phyloP scores from a whole-genome alignment of 768 basidiomycete genomes.

The Leccinum longicurvipes region DNA sequence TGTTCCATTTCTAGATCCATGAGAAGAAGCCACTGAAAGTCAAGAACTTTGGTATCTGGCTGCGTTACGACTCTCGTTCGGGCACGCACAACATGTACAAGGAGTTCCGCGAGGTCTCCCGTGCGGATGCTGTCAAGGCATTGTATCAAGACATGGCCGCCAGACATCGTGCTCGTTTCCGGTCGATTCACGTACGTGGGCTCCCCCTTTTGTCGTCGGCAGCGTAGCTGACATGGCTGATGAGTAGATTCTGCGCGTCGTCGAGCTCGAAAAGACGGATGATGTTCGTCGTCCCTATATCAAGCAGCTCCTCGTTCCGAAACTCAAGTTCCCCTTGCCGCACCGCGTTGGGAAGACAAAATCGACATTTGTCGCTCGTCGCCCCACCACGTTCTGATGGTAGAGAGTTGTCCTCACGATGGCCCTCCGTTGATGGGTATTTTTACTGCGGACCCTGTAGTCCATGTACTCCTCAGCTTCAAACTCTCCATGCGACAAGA shows the following conservation, averaged over 20 bases:
- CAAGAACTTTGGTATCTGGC: constrained; percentile 99
- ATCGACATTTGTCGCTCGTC: constrained; percentile 76
- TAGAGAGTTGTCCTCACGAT: neutral
- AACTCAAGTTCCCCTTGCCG: constrained; percentile 96
- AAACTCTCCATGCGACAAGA: constrained; percentile 15
- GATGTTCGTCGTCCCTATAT: constrained; percentile 97
- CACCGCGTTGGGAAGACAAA: constrained; percentile 79
- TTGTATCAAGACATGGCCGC: constrained; percentile 99
- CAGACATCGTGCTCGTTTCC: constrained; percentile 97
- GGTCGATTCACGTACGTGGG: constrained; percentile 86
- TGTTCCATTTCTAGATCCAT: constrained; percentile 65
- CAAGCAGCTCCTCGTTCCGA: constrained; percentile 88
- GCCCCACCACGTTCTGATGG: constrained; percentile 68
- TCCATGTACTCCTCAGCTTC: constrained; percentile 11
- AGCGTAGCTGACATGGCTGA: neutral
- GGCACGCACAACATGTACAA: constrained; percentile 99
- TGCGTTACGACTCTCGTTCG: constrained; percentile 98
- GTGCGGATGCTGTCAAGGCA: constrained; percentile 93
- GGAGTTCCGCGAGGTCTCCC: constrained; percentile 94
- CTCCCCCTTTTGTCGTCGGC: neutral
- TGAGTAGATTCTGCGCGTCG: constrained; percentile 88
- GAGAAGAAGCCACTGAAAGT: constrained; percentile 98
- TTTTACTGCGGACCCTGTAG: constrained; percentile 10
- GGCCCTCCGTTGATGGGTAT: constrained; percentile 4
- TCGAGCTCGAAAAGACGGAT: constrained; percentile 88